Conservation (phyloP, 495 filamentous ascomycete genomes). For the Lasiosphaeria hispida region DNA sequence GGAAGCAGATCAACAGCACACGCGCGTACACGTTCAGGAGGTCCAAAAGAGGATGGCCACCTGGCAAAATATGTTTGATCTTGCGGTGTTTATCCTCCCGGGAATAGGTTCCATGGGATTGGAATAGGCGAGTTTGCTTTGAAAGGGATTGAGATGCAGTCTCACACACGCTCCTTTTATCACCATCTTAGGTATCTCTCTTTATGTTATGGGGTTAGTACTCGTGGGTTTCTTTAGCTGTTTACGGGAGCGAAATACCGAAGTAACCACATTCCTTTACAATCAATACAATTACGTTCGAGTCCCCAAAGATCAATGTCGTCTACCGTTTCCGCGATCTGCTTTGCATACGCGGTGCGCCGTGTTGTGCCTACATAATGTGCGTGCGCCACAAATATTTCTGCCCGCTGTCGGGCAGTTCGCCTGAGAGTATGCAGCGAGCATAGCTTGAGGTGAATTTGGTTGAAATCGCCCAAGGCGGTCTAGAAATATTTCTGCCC, state of each 20-base stretch:
- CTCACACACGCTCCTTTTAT: slow-evolving; percentile 8
- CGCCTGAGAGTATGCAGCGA: too few species aligned
- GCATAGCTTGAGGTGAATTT: too few species aligned
- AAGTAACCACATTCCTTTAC: slow-evolving; percentile 31
- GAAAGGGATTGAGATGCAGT: not conserved
- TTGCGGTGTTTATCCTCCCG: not conserved
- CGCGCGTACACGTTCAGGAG: not conserved
- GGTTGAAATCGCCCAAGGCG: too few species aligned
- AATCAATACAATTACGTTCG: slow-evolving; percentile 18
- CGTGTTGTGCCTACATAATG: too few species aligned
- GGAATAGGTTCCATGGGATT: too few species aligned
- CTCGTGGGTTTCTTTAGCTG: slow-evolving; percentile 22
- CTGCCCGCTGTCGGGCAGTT: too few species aligned
- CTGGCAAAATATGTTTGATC: too few species aligned
- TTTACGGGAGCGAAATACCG: slow-evolving; percentile 15
- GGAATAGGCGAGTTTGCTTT: not conserved
- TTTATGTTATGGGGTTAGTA: not conserved
- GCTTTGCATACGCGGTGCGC: too few species aligned
- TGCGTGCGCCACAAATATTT: too few species aligned
- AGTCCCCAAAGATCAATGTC: not conserved
- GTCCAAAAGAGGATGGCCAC: not conserved
- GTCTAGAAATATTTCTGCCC: too few species aligned
- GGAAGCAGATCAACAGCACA: not conserved
- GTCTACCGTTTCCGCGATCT: too few species aligned
- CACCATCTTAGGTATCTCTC: not conserved